Base-by-base conservation (phyloP, 176 grass and related monocot species). In the Lolium multiflorum region DNA sequence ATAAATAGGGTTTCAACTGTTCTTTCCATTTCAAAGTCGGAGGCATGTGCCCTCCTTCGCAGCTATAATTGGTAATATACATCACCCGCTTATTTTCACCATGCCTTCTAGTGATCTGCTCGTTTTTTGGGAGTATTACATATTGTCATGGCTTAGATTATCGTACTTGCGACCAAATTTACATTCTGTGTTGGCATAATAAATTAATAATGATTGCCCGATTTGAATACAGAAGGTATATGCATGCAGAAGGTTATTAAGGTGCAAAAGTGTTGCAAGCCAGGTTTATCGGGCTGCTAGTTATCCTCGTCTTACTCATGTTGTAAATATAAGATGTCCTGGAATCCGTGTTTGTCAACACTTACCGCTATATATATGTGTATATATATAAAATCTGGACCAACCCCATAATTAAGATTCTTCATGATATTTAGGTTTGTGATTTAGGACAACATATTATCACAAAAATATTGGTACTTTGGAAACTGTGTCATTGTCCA, bases 1-100 rank as follows among this genome's bases (percentile, higher is more conserved):
- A 99, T 97, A 90, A 94, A 81, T 85, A 97, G 92, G 77, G 93
- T 99, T 65, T 94, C 94, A n/a, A 97, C 94, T 81, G 97, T 99
- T 75, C 97, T 99, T 82, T 99, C 92, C 61, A 99, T 99, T 76
- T 86, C 78, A 9, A 97, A 86, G 83, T 90, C 82, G 49, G 92
- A 93, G 83, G 94, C 94, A 81, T 94, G 90, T 79, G 89, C 93
- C 73, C 97, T 99, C 90, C 92, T 99, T 82, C 94, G 97, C 55
- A 79, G 92, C 81, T 97, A 87, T 81, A 91, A 93, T 72, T 99
- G 97, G 97, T 99, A 92, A 80, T 67, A 26, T 35, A 13, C 25
- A 60, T 76, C 18, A 39, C 39, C 20, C 5, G 1, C 47, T 63
- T 78, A 31, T 50, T 83, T 50, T 7, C 61, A 79, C 60, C 22